phyloP scores from a whole-genome alignment of 306 rosid species.

The Hippophae tibetana region DNA sequence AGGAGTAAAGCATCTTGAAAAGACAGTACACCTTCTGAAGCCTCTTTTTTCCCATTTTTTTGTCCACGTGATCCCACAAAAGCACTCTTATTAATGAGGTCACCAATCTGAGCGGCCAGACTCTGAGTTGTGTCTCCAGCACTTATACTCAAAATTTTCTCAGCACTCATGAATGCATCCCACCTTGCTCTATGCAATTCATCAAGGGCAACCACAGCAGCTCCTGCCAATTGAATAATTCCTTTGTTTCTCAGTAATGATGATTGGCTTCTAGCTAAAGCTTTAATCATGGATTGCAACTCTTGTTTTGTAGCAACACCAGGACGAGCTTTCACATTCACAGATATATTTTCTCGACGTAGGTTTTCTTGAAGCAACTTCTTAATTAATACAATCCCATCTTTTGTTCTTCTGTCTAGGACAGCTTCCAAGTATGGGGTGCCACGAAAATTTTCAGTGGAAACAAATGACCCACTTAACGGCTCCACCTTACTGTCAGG shows the following conservation, averaged over 20 bases:
- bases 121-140: conserved; percentile 86
- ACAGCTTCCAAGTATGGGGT: conserved; percentile 75
- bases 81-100: conserved; percentile 72
- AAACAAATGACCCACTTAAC: conserved; percentile 55
- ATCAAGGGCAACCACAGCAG: conserved; percentile 57
- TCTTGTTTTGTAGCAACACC: conserved; percentile 53
- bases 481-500: conserved; percentile 30
- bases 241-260: conserved; percentile 72
- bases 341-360: conserved; percentile 44
- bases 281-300: conserved; percentile 66
- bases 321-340: conserved; percentile 59
- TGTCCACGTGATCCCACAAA: conserved; percentile 43
- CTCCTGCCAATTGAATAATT: conserved; percentile 78
- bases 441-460: conserved; percentile 71
- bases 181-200: conserved; percentile 59
- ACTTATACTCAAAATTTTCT: conserved; percentile 53
- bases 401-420: conserved; percentile 75
- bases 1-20: conserved; percentile 77
- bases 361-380: conserved; percentile 89
- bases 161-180: conserved; percentile 82
- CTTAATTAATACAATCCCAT: conserved; percentile 67
- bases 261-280: conserved; percentile 59
- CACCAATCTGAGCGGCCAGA: conserved; percentile 84
- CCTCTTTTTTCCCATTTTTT: conserved; percentile 38
- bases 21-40: conserved; percentile 53